Evolutionary conservation across 331 rosid species (phyloP), one percentile per base, ranked within the genome.

Genomic region (Saraca asoca): DNA sequence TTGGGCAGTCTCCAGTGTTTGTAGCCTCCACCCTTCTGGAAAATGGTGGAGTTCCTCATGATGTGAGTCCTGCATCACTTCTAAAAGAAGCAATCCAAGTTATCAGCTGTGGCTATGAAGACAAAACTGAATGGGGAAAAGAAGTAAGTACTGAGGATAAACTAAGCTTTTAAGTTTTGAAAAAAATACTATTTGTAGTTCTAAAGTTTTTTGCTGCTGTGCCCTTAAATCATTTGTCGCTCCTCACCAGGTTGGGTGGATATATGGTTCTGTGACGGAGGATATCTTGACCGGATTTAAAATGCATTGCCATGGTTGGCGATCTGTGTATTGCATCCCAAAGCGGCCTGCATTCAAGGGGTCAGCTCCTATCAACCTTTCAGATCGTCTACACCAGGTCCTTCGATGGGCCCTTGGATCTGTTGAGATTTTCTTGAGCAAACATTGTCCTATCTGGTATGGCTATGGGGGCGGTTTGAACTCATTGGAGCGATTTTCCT

Each of bases 221-320:
- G 31, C 3, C 5, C 7, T 38, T 38, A 5, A 5, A 1, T 2
- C 42, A 38, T 38, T 6, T 5, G 7, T 38, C 5, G 9, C 4
- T 38, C 42, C 42, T 38, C 10, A 9, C 10, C 10, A 91, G 97
- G 91, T 91, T 14, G 97, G 97, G 18, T 91, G 97, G 97, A 91
- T 86, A 10, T 91, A 91, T 68, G 95, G 97, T 57, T 91, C 97
- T 2, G 82, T 83, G 48, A 88, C 91, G 58, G 97, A 91, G 79
- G 91, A 91, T 72, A 88, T 85, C 54, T 61, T 91, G 66, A 91
- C 97, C 7, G 90, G 96, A 7, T 91, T 91, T 77, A 88, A 91
- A 80, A 88, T 91, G 91, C 97, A 91, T 34, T 91, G 94, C 63
- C 97, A 91, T 78, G 97, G 97, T 41, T 91, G 97, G 97, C 81